Conservation (phyloP, 805 yeast species). For the Yarrowia sp. region DNA sequence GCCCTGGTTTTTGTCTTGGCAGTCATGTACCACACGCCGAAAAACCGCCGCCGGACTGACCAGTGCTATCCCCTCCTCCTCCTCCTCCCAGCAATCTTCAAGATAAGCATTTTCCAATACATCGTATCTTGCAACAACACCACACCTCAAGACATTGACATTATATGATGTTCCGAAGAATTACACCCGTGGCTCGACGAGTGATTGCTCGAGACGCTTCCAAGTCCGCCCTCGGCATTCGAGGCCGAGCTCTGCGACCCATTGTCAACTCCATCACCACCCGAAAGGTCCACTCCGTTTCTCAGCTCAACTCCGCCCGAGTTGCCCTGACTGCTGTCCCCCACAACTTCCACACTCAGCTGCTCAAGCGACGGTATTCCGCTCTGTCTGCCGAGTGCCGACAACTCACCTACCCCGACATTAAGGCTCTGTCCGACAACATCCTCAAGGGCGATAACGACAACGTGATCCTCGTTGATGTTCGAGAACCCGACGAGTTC, state of each 20-base stretch:
- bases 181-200: constrained; percentile 21
- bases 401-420: constrained; percentile 20
- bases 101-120: constrained; percentile 11
- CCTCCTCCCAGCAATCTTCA: constrained; percentile 23
- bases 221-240: neutral
- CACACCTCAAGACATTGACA: neutral
- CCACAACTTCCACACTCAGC: constrained; percentile 18
- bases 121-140: constrained; percentile 10
- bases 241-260: constrained; percentile 21
- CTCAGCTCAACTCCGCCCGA: constrained; percentile 21
- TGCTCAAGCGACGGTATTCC: constrained; percentile 22
- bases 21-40: neutral
- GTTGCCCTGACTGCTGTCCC: constrained; percentile 17
- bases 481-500: constrained; percentile 84
- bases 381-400: constrained; percentile 9
- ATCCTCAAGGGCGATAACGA: constrained; percentile 43
- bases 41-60: neutral
- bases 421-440: constrained; percentile 48
- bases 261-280: constrained; percentile 21
- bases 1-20: neutral
- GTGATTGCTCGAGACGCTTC: constrained; percentile 7
- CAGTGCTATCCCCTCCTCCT: neutral
- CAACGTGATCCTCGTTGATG: constrained; percentile 69
- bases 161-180: constrained; percentile 20
- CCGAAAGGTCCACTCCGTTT: constrained; percentile 23